These are phyloP conservation scores for Colletotrichum musicola DNA, from an alignment of 2,329 filamentous ascomycete genomes.

Conservation along the genomic window DNA sequence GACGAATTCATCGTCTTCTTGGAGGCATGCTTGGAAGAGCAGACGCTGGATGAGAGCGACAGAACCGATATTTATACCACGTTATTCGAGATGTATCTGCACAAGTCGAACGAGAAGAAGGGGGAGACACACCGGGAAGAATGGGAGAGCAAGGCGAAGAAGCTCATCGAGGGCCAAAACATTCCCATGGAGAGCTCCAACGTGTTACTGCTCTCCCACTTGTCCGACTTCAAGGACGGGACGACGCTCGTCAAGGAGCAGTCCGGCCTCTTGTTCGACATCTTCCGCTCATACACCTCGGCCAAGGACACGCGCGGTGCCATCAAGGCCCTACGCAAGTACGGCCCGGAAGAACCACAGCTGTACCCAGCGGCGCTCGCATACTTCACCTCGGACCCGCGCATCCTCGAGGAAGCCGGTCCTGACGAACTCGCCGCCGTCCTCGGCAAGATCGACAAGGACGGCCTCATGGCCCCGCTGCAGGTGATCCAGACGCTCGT, in stretches of 20 bases:
- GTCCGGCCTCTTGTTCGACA: slow-evolving; percentile 91
- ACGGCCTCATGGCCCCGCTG: slow-evolving; percentile 92
- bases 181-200: slow-evolving; percentile 94
- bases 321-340: slow-evolving; percentile 90
- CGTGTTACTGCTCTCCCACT: slow-evolving; percentile 89
- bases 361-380: slow-evolving; percentile 92
- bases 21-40: slow-evolving; percentile 84
- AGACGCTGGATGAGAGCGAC: slow-evolving; percentile 78
- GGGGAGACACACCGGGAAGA: slow-evolving; percentile 75
- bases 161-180: slow-evolving; percentile 83
- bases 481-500: slow-evolving; percentile 96
- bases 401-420: slow-evolving; percentile 86
- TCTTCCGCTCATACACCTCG: slow-evolving; percentile 95
- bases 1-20: slow-evolving; percentile 93
- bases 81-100: slow-evolving; percentile 97
- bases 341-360: slow-evolving; percentile 90
- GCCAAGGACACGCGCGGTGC: slow-evolving; percentile 92
- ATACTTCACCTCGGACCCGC: slow-evolving; percentile 89
- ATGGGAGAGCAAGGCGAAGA: slow-evolving; percentile 93
- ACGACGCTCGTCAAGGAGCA: slow-evolving; percentile 95
- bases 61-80: slow-evolving; percentile 92
- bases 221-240: slow-evolving; percentile 90
- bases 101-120: slow-evolving; percentile 84
- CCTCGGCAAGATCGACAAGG: slow-evolving; percentile 87
- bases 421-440: slow-evolving; percentile 83